These are phyloP conservation scores for Neoboletus subvelutipes DNA, from an alignment of 768 basidiomycete species.

Conservation along the genomic window DNA sequence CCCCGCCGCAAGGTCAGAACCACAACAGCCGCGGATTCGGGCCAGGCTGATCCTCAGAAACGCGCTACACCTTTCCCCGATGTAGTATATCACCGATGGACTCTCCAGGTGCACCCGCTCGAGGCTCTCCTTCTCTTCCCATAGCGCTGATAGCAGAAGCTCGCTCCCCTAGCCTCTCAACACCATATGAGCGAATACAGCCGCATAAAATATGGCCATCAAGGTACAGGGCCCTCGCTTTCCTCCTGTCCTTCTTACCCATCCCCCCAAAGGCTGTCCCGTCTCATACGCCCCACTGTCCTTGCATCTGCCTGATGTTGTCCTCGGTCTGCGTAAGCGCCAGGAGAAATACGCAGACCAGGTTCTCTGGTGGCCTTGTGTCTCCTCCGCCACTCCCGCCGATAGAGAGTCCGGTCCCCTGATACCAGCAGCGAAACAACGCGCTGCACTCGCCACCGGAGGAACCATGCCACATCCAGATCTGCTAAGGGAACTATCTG, in stretches of 20 bases:
- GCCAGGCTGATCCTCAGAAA: not conserved
- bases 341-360: slow-evolving; percentile 43
- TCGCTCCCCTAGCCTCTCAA: slow-evolving; percentile 65
- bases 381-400: not conserved
- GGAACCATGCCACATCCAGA: slow-evolving; percentile 19
- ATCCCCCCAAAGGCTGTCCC: slow-evolving; percentile 48
- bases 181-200: slow-evolving; percentile 74
- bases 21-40: not conserved
- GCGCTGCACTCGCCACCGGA: slow-evolving; percentile 23
- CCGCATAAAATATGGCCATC: slow-evolving; percentile 61
- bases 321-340: slow-evolving; percentile 48
- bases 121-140: not conserved
- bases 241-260: not conserved
- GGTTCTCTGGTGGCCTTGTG: slow-evolving; percentile 52
- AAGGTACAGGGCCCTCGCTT: slow-evolving; percentile 20
- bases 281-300: slow-evolving; percentile 61
- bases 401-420: slow-evolving; percentile 6
- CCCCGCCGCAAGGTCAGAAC: not conserved
- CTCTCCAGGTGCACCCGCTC: slow-evolving; percentile 16
- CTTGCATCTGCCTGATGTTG: slow-evolving; percentile 58
- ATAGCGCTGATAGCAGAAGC: slow-evolving; percentile 30
- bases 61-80: too few species aligned
- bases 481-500: slow-evolving; percentile 50
- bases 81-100: slow-evolving; percentile 14
- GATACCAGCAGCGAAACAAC: slow-evolving; percentile 23